A percentile compares a stretch with the other conserved stretches of the same genome.
These are phyloP conservation scores for Jamesozyma rosinii DNA, from an alignment of 805 yeast species.

Conservation along the genomic window DNA sequence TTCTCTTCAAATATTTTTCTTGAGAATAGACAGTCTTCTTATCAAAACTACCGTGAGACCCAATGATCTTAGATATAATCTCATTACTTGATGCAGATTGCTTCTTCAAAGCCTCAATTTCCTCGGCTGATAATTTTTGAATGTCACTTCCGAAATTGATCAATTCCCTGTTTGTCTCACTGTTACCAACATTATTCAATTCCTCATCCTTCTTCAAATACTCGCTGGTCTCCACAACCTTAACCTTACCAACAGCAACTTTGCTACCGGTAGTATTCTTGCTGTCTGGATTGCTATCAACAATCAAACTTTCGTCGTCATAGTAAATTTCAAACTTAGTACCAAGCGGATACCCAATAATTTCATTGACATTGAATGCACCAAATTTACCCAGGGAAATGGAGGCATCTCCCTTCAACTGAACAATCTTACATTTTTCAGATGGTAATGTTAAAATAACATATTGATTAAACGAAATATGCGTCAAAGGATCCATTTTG, in stretches of 20 bases:
- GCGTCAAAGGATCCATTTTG: constrained; percentile 22
- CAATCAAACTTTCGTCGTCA: constrained; percentile 9
- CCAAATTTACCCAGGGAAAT: constrained; percentile 90
- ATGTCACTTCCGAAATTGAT: constrained; percentile 58
- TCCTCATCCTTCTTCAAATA: constrained; percentile 12
- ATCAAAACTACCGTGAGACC: constrained; percentile 77
- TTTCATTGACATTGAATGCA: constrained; percentile 59
- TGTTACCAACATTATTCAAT: constrained; percentile 30
- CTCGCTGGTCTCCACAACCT: constrained; percentile 9
- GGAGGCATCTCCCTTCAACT: constrained; percentile 48
- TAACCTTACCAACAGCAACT: constrained; percentile 16
- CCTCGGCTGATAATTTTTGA: constrained; percentile 68
- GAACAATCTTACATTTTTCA: constrained; percentile 63
- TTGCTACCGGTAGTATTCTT: constrained; percentile 13
- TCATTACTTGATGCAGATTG: constrained; percentile 63
- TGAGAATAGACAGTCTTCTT: constrained; percentile 85
- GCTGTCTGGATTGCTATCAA: constrained; percentile 4
- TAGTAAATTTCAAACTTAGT: constrained; percentile 78
- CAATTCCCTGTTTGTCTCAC: constrained; percentile 58
- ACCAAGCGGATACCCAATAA: constrained; percentile 78
- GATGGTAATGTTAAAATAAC: constrained; percentile 75
- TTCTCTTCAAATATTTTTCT: constrained; percentile 83
- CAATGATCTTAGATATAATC: constrained; percentile 72
- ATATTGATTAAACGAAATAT: constrained; percentile 25
- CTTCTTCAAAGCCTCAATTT: constrained; percentile 74